A percentile compares a stretch with the other conserved stretches of the same genome.
Conservation (phyloP, 441 rosid genomes). For the Rhodomyrtus psidioides region DNA sequence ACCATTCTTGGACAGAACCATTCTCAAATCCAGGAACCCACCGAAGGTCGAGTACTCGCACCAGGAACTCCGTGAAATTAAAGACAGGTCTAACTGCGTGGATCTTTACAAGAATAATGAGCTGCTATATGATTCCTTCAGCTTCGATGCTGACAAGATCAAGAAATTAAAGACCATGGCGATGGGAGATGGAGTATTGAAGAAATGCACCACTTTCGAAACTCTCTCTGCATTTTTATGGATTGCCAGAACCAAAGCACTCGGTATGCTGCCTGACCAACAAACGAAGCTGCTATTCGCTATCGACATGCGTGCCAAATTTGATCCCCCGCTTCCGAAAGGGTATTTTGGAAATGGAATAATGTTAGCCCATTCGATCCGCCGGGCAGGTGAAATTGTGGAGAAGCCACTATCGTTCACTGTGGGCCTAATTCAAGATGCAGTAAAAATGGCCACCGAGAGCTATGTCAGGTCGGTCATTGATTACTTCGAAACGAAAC, state of each 20-base stretch:
- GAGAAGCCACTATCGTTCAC: neutral
- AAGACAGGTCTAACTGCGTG: constrained; percentile 42
- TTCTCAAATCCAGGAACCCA: constrained; percentile 52
- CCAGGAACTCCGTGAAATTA: constrained; percentile 65
- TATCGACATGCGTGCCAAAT: neutral
- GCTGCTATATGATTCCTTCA: constrained; percentile 56
- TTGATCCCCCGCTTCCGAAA: neutral
- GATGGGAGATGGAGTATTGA: constrained; percentile 36
- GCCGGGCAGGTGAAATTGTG: neutral
- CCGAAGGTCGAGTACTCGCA: constrained; percentile 46
- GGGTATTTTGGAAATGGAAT: neutral
- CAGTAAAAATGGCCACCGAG: neutral
- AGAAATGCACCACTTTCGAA: constrained; percentile 54
- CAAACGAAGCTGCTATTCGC: neutral
- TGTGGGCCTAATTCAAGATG: neutral
- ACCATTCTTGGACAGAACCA: constrained; percentile 54
- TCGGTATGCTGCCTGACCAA: neutral
- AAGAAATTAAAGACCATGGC: constrained; percentile 43
- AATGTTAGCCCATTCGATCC: neutral
- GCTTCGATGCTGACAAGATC: constrained; percentile 55
- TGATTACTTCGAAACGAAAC: neutral
- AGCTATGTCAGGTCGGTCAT: neutral
- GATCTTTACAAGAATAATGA: constrained; percentile 48
- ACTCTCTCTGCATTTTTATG: constrained; percentile 8
- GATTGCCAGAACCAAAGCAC: constrained; percentile 19